Evolutionary conservation across 1,284 basidiomycete species (phyloP).

Genomic region (Heterobasidion parviporum): DNA sequence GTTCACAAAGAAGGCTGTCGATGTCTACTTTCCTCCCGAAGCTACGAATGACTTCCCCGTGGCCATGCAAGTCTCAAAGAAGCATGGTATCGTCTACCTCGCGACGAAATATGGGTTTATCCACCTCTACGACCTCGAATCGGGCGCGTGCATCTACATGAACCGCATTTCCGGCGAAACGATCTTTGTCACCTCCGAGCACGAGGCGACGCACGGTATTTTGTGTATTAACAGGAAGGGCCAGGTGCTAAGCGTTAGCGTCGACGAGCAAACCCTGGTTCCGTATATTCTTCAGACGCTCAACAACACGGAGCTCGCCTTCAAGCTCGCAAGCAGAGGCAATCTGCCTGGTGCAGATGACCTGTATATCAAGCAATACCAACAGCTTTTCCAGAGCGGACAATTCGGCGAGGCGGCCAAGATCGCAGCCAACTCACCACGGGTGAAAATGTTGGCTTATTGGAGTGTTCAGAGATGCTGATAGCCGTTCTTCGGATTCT

Average conservation of each 20-base stretch:
- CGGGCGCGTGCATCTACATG: slow-evolving; percentile 99
- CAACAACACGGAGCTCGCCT: slow-evolving; percentile 97
- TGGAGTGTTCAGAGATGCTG: neutral
- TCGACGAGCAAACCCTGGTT: slow-evolving; percentile 94
- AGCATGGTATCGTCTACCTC: slow-evolving; percentile 95
- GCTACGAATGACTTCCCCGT: slow-evolving; percentile 99
- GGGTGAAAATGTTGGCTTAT: slow-evolving; percentile 39
- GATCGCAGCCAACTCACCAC: slow-evolving; percentile 94
- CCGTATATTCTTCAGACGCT: slow-evolving; percentile 92
- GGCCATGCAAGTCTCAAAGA: slow-evolving; percentile 97
- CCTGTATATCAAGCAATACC: slow-evolving; percentile 93
- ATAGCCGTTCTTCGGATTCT: slow-evolving; percentile 1
- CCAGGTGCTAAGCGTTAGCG: slow-evolving; percentile 94
- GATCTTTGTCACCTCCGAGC: slow-evolving; percentile 97
- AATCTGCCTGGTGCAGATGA: slow-evolving; percentile 98
- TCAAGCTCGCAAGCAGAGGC: slow-evolving; percentile 96
- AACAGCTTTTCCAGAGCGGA: slow-evolving; percentile 84
- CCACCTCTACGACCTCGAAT: slow-evolving; percentile 97
- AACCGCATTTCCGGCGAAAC: slow-evolving; percentile 99
- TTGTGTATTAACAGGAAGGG: slow-evolving; percentile 99
- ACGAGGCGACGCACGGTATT: slow-evolving; percentile 91
- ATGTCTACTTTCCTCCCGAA: slow-evolving; percentile 99
- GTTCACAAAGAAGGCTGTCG: slow-evolving; percentile 97
- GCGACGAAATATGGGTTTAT: slow-evolving; percentile 99
- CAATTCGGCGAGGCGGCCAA: slow-evolving; percentile 98